Evolutionary conservation across 257 asterid genomes (phyloP).

Genomic region (Solanum chilense): DNA sequence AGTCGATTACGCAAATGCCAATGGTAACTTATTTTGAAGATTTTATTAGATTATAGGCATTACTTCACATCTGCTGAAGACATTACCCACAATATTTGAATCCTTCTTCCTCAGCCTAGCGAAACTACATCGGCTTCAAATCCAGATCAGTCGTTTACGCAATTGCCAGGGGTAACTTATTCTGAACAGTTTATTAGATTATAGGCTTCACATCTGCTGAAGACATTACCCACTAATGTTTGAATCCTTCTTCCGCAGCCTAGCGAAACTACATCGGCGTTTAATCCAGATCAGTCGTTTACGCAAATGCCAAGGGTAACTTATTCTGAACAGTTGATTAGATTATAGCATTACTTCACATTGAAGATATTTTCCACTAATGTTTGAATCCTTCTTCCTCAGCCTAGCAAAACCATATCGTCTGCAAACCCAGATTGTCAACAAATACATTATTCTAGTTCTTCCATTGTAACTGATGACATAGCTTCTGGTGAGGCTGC

Average conservation of each 20-base stretch:
- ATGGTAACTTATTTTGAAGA: conserved; percentile 16
- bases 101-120: conserved; percentile 18
- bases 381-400: conserved; percentile 2
- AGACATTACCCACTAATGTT: too few species aligned
- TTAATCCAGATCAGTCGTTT: background rate
- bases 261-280: too few species aligned
- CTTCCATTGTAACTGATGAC: conserved; percentile 8
- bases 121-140: background rate
- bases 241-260: too few species aligned
- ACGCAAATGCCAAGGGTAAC: conserved; percentile 29
- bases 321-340: background rate
- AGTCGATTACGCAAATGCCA: conserved; percentile 14
- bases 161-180: too few species aligned
- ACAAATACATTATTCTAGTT: background rate
- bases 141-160: background rate
- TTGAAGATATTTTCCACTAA: background rate
- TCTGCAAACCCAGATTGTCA: background rate
- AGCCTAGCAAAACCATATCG: conserved; percentile 12
- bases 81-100: background rate
- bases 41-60: background rate
- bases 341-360: background rate
- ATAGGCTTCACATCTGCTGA: too few species aligned
- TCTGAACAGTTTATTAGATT: too few species aligned
- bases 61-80: background rate
- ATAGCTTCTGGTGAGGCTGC: conserved; percentile 7